Evolutionary conservation across 2,329 filamentous ascomycete genomes (phyloP).

Genomic region (Boeremia exigua): DNA sequence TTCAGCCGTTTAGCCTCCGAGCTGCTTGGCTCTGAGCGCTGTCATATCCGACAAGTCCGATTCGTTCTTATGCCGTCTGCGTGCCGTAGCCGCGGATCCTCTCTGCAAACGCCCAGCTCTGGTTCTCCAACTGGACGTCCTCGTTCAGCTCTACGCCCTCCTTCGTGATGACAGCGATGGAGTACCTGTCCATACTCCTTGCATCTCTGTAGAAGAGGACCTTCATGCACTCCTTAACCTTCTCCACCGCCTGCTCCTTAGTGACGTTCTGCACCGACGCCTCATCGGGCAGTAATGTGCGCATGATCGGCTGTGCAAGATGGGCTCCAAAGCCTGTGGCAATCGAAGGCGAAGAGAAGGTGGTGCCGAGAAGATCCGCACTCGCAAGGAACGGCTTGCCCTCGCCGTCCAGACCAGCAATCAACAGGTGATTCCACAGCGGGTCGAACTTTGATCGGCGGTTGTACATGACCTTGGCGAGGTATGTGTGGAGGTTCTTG

Average conservation of each 20-base stretch:
- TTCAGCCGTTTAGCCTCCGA: conserved; percentile 25
- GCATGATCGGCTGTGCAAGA: conserved; percentile 90
- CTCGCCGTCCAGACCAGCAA: conserved; percentile 81
- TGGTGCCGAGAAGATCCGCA: conserved; percentile 90
- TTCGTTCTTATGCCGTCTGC: conserved; percentile 57
- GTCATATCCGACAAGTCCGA: conserved; percentile 2
- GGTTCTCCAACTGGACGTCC: conserved; percentile 85
- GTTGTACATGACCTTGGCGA: conserved; percentile 94
- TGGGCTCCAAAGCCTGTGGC: conserved; percentile 94
- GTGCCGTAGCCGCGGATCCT: conserved; percentile 94
- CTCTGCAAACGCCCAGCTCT: conserved; percentile 99
- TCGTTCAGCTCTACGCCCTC: conserved; percentile 84
- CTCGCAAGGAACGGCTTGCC: conserved; percentile 87
- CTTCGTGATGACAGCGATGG: conserved; percentile 86
- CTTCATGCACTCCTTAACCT: conserved; percentile 95
- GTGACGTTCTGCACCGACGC: conserved; percentile 73
- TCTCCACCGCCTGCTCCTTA: conserved; percentile 78
- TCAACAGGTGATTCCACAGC: conserved; percentile 93
- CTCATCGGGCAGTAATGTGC: conserved; percentile 83
- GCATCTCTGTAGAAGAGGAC: conserved; percentile 97
- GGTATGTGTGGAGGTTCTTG: conserved; percentile 94
- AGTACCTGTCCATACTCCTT: conserved; percentile 88
- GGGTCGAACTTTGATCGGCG: conserved; percentile 96
- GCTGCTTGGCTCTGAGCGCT: conserved; percentile 8
- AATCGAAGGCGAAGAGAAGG: conserved; percentile 84